Conservation (phyloP, 768 basidiomycete species). For the Trametes cubensis region DNA sequence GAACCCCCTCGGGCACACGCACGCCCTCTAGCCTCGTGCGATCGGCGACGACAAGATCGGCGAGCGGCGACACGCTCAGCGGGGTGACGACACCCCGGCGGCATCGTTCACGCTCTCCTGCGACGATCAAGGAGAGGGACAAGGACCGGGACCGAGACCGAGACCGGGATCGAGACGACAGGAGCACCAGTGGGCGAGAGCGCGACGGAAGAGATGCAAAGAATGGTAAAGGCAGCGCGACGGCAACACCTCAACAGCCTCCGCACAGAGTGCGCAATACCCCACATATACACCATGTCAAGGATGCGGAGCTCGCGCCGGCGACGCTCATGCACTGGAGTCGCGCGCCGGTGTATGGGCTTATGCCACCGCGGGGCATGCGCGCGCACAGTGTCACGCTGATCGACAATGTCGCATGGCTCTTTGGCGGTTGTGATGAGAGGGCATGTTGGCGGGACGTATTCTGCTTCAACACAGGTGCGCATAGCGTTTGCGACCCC, state of each 20-base stretch:
- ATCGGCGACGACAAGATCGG: conserved; percentile 13
- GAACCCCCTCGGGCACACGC: conserved; percentile 24
- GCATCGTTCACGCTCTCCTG: conserved; percentile 23
- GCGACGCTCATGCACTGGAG: conserved; percentile 87
- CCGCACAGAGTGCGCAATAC: conserved; percentile 46
- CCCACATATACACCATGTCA: conserved; percentile 64
- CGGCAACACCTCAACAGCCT: conserved; percentile 15
- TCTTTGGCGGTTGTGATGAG: conserved; percentile 90
- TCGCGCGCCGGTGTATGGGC: conserved; percentile 76
- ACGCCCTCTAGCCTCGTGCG: conserved; percentile 22
- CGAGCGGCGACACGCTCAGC: conserved; percentile 21
- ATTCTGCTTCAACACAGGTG: conserved; percentile 85
- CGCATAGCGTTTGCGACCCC: background rate
- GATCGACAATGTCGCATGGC: conserved; percentile 81
- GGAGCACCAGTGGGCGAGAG: conserved; percentile 16
- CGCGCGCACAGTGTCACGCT: conserved; percentile 85
- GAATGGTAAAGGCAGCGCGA: conserved; percentile 8
- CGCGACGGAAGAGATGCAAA: conserved; percentile 20
- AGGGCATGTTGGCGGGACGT: conserved; percentile 73
- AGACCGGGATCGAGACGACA: conserved; percentile 13
- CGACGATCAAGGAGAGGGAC: conserved; percentile 22
- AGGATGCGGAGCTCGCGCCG: conserved; percentile 60
- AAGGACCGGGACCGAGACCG: conserved; percentile 16
- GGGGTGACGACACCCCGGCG: conserved; percentile 16
- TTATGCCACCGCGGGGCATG: conserved; percentile 65